A percentile compares a stretch with the other conserved stretches of the same genome.
phyloP scores from a whole-genome alignment of 768 basidiomycete species.

The Lyophyllum shimeji region DNA sequence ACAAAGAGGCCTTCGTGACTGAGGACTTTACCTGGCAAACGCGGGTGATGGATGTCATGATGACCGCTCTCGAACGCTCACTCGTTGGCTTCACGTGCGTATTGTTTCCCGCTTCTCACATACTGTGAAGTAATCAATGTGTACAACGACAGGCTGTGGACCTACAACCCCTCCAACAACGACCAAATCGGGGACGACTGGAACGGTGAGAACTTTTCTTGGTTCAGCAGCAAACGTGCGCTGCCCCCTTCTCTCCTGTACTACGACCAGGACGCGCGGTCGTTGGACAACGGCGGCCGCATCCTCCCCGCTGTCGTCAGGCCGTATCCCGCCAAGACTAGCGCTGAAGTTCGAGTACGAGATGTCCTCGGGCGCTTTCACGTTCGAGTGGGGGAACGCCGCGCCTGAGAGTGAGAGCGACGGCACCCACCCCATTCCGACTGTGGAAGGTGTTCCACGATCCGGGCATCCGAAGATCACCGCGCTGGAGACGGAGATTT shows the following conservation, averaged over 20 bases:
- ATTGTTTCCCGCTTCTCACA: too few relatives aligned
- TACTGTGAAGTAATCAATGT: neutral
- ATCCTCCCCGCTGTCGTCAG: conserved; percentile 80
- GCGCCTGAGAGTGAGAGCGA: conserved; percentile 10
- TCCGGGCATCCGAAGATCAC: conserved; percentile 36
- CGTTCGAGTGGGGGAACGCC: conserved; percentile 62
- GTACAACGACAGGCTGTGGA: conserved; percentile 70
- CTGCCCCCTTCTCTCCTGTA: conserved; percentile 55
- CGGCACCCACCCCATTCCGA: conserved; percentile 12
- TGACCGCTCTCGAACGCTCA: conserved; percentile 75
- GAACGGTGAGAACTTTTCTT: conserved; percentile 98
- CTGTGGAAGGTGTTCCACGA: conserved; percentile 37
- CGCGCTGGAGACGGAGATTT: conserved; percentile 81
- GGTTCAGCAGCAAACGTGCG: conserved; percentile 72
- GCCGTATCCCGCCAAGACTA: conserved; percentile 89
- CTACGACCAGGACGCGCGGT: conserved; percentile 59
- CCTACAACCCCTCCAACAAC: conserved; percentile 87
- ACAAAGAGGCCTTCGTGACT: conserved; percentile 66
- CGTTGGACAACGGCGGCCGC: conserved; percentile 80
- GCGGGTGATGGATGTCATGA: conserved; percentile 93
- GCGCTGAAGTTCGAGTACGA: conserved; percentile 77
- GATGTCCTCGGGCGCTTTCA: conserved; percentile 67
- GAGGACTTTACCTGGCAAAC: conserved; percentile 82
- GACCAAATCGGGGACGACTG: conserved; percentile 82
- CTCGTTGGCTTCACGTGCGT: conserved; percentile 86